Evolutionary conservation across 1,284 basidiomycete genomes (phyloP), one percentile per base, ranked within the genome.

Genomic region (Fomes fomentarius): DNA sequence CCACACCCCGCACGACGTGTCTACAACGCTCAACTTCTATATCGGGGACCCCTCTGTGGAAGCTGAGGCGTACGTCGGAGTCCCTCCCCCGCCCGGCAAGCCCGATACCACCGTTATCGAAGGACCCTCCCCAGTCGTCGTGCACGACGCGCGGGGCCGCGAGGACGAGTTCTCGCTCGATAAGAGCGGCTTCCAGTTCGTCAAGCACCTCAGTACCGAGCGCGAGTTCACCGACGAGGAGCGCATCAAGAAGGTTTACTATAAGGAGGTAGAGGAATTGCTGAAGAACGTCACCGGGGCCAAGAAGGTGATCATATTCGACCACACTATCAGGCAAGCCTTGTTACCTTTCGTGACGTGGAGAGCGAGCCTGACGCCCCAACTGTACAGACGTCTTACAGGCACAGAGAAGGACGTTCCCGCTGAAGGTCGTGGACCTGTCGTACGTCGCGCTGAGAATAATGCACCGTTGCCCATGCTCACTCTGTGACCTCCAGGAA

Each of bases 241-340:
- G 33, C 62, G 58, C 50, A 75, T 80, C 60, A 63, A 61, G 54
- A 40, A 33, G 3, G 54, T 43, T 17, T 77, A 77, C 40, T 79
- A 79, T 52, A 52, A 62, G 39, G 78, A 79, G 63, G 65, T 71
- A 0, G 72, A 73, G 54, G 69, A 71, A 51, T 60, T 80, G 30
- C 46, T 79, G 48, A 79, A 74, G 66, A 66, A 68, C 43, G 52
- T 71, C 15, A 67, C 72, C 0, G 75, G 73, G 2, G 76, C 71
- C 7, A 72, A 70, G 58, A 69, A 63, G 33, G 67, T 77, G 19
- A 58, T 74, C 56, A 69, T 79, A 44, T 79, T 79, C 25, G 74
- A 79, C 53, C 74, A 78, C 55, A 77, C 28, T 30, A 30, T 30
- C 28, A 30, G 28, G 28, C 12, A 7, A 6, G 28, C 28, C 28